These are phyloP conservation scores for Noccaea bulbosa DNA, from an alignment of 345 rosid genomes.

Conservation along the genomic window DNA sequence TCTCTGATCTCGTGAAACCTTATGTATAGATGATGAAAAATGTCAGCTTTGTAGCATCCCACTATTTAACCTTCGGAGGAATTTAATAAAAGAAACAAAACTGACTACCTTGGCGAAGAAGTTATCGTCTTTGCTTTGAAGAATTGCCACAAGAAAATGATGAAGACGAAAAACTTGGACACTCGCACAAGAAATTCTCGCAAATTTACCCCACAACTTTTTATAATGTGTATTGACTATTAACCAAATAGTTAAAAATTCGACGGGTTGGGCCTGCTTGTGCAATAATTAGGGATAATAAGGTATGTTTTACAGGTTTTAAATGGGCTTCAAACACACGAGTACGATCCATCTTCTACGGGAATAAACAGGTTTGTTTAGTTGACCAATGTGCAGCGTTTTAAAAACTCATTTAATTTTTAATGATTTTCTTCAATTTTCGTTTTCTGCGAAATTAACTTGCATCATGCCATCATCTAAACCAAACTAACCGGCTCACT, in stretches of 20 bases:
- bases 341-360: too few relatives aligned
- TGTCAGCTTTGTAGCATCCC: neutral
- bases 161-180: neutral
- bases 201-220: neutral
- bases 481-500: conserved; percentile 24
- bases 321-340: too few relatives aligned
- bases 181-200: conserved; percentile 1
- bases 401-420: too few relatives aligned
- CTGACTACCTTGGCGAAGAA: conserved; percentile 12
- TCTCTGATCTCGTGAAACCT: neutral
- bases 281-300: too few relatives aligned
- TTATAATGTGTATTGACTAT: too few relatives aligned
- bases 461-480: neutral
- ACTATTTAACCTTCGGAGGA: too few relatives aligned
- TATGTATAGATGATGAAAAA: neutral
- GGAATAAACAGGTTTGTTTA: neutral
- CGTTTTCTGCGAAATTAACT: neutral
- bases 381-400: neutral
- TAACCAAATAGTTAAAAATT: too few relatives aligned
- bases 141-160: conserved; percentile 7
- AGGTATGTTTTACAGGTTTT: too few relatives aligned
- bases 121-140: conserved; percentile 12
- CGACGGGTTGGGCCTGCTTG: too few relatives aligned
- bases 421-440: neutral
- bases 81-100: too few relatives aligned